These are phyloP conservation scores for Amaranthus palmeri DNA, from an alignment of 148 eudicot genomes.

Conservation along the genomic window DNA sequence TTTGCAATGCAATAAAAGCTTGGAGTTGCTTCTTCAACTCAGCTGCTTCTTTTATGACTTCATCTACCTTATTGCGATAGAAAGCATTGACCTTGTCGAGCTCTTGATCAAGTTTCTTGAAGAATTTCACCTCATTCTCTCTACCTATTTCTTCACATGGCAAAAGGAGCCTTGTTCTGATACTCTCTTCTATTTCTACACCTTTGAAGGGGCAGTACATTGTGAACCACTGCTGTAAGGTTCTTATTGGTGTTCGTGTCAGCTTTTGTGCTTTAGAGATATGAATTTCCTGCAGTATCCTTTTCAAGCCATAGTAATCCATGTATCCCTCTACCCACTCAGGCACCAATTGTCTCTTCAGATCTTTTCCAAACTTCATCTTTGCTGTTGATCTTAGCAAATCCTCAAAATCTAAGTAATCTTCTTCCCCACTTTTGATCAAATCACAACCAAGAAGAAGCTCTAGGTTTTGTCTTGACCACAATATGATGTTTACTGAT, in stretches of 20 bases:
- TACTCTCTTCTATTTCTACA: constrained; percentile 33
- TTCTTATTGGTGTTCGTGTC: constrained; percentile 43
- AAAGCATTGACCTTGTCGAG: constrained; percentile 69
- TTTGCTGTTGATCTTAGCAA: constrained; percentile 13
- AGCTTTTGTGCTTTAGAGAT: constrained; percentile 26
- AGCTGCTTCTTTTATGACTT: constrained; percentile 45
- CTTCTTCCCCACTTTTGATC: background rate
- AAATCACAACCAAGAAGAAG: constrained; percentile 5
- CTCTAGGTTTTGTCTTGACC: background rate
- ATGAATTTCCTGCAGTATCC: constrained; percentile 40
- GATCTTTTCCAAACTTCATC: constrained; percentile 81
- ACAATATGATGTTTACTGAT: background rate
- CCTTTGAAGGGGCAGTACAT: constrained; percentile 39
- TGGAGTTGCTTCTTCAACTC: constrained; percentile 61
- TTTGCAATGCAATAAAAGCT: constrained; percentile 61
- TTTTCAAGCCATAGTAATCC: constrained; percentile 62
- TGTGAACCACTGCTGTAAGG: constrained; percentile 28
- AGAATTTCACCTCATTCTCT: constrained; percentile 51
- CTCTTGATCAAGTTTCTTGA: constrained; percentile 64
- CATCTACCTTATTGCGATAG: constrained; percentile 62
- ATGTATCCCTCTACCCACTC: constrained; percentile 81
- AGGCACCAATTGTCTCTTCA: constrained; percentile 59
- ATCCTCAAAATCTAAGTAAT: background rate
- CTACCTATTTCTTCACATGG: constrained; percentile 43
- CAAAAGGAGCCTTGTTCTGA: constrained; percentile 43